Conservation (phyloP, 768 basidiomycete genomes). For the Macrolepiota albuminosa region DNA sequence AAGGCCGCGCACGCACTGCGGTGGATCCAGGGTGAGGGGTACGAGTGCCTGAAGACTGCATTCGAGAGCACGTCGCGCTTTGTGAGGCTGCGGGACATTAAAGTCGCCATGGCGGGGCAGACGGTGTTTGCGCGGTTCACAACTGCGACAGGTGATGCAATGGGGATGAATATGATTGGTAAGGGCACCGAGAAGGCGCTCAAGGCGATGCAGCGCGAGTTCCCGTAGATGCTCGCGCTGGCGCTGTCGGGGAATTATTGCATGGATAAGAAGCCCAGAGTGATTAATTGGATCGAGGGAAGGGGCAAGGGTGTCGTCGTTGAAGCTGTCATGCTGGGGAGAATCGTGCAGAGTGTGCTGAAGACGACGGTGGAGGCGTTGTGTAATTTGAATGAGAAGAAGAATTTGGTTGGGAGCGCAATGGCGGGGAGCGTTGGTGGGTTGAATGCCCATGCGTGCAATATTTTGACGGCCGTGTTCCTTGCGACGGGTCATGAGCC, state of each 20-base stretch:
- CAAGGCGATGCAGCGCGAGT: constrained; percentile 67
- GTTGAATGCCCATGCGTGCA: constrained; percentile 97
- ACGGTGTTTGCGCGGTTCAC: constrained; percentile 92
- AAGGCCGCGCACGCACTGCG: constrained; percentile 79
- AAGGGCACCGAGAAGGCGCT: constrained; percentile 97
- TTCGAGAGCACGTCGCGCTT: constrained; percentile 96
- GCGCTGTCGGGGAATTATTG: too few relatives aligned
- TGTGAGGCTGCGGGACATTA: constrained; percentile 77
- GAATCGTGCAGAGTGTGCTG: too few relatives aligned
- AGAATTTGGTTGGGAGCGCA: constrained; percentile 90
- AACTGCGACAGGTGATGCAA: constrained; percentile 94
- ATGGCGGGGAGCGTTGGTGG: constrained; percentile 99
- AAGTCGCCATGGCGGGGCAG: constrained; percentile 88
- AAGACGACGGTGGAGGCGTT: constrained; percentile 90
- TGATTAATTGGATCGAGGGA: too few relatives aligned
- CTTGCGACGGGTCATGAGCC: constrained; percentile 87
- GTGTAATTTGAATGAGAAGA: constrained; percentile 42
- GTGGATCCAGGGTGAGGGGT: constrained; percentile 83
- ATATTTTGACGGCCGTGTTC: constrained; percentile 94
- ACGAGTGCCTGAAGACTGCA: constrained; percentile 66
- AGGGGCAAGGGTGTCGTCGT: too few relatives aligned
- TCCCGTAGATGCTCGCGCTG: constrained; percentile 40
- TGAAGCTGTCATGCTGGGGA: too few relatives aligned
- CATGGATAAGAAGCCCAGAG: too few relatives aligned
- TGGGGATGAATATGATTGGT: constrained; percentile 51